Evolutionary conservation across 495 filamentous ascomycete genomes (phyloP).

Genomic region (Neurospora sp.): DNA sequence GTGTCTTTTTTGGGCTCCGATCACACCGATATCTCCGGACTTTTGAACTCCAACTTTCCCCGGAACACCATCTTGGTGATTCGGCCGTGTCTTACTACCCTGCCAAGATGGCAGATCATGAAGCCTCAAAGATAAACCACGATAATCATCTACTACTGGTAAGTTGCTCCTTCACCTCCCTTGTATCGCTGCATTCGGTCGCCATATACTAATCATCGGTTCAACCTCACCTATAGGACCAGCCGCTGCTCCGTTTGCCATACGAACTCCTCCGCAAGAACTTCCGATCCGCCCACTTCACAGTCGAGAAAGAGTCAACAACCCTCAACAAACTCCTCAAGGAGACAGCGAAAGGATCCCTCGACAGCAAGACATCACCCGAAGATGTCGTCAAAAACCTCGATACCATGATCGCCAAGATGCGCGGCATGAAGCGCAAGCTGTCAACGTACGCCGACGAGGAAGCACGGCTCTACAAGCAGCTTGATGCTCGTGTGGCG

Average conservation of each 20-base stretch:
- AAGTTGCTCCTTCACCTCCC: constrained; percentile 6
- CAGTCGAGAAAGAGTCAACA: constrained; percentile 69
- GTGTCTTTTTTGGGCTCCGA: neutral
- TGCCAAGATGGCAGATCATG: constrained; percentile 34
- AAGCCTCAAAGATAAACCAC: constrained; percentile 36
- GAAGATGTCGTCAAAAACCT: constrained; percentile 65
- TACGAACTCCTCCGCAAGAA: constrained; percentile 86
- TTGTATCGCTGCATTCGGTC: neutral
- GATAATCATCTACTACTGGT: constrained; percentile 40
- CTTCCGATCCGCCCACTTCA: constrained; percentile 77
- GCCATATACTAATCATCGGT: neutral
- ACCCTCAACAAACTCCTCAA: constrained; percentile 59
- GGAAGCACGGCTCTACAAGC: constrained; percentile 60
- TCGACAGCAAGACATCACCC: constrained; percentile 48
- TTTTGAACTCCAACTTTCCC: neutral
- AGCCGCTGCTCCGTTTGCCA: constrained; percentile 86
- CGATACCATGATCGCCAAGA: constrained; percentile 72
- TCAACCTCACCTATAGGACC: constrained; percentile 52
- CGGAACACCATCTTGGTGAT: neutral
- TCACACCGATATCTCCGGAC: neutral
- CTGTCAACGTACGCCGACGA: constrained; percentile 67
- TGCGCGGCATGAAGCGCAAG: constrained; percentile 82
- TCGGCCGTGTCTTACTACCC: neutral
- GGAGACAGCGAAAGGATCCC: constrained; percentile 55
- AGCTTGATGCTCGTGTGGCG: constrained; percentile 63